Percentiles rank a stretch among this genome's conserved stretches.
Evolutionary conservation across 208 protist genomes (phyloP).

Genomic region (Tetramitus jugosus): DNA sequence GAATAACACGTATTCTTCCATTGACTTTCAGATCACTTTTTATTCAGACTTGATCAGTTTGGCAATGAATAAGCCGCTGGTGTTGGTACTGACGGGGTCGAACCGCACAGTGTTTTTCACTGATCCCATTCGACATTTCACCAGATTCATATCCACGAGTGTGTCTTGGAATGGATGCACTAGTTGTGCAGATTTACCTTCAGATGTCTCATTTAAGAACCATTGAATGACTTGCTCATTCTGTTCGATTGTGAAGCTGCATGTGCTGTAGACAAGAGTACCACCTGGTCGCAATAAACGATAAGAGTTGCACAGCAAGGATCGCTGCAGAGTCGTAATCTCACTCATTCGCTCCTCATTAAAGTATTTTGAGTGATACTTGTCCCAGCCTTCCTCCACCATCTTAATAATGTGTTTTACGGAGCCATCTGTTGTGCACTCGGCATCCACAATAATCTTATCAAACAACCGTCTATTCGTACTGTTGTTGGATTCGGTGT

Average conservation of each 20-base stretch:
- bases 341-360: constrained; percentile 17
- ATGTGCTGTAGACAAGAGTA: constrained; percentile 42
- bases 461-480: too few relatives aligned
- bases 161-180: neutral
- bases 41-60: too few relatives aligned
- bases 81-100: neutral
- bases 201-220: neutral
- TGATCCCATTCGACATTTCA: neutral
- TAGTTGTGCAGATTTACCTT: neutral
- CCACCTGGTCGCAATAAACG: constrained; percentile 33
- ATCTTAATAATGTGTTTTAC: constrained; percentile 37
- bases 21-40: too few relatives aligned
- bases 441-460: constrained; percentile 41
- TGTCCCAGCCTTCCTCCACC: constrained; percentile 34
- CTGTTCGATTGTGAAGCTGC: constrained; percentile 38
- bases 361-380: constrained; percentile 22
- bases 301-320: constrained; percentile 37
- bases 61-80: neutral
- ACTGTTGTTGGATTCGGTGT: too few relatives aligned
- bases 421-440: constrained; percentile 43
- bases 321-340: constrained; percentile 30
- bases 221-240: constrained; percentile 38
- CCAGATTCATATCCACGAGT: too few relatives aligned
- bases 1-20: too few relatives aligned
- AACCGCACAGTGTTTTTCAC: neutral